Evolutionary conservation across 352 stramenopile genomes (phyloP).

Genomic region (Globisporangium cystogenes): DNA sequence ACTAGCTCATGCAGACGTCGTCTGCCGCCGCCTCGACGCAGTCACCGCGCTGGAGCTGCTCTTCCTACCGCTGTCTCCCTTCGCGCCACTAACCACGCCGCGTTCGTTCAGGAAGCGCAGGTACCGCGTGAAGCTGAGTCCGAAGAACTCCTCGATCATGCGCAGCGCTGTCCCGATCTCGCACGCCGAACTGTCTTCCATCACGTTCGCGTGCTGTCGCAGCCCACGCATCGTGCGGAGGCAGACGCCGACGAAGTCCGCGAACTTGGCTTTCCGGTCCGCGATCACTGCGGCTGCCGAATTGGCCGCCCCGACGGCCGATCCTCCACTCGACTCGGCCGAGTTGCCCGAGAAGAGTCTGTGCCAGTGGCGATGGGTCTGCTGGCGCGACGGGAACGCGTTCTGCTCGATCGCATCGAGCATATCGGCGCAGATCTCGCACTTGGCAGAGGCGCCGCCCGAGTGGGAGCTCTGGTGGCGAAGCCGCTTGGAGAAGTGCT

Average conservation of each 20-base stretch:
- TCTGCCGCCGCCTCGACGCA: not conserved
- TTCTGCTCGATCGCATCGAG: constrained; percentile 42
- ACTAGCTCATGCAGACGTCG: not conserved
- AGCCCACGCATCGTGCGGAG: constrained; percentile 52
- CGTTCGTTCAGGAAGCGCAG: constrained; percentile 60
- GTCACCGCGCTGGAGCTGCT: not conserved
- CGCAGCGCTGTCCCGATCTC: constrained; percentile 48
- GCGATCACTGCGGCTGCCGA: constrained; percentile 20
- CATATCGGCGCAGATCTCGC: constrained; percentile 62
- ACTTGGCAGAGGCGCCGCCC: constrained; percentile 9
- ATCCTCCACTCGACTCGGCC: not conserved
- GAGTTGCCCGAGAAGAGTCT: constrained; percentile 17
- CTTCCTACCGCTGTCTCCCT: constrained; percentile 2
- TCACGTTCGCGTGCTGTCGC: constrained; percentile 52
- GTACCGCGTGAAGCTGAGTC: constrained; percentile 61
- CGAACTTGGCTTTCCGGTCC: constrained; percentile 45
- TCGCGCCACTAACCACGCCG: constrained; percentile 32
- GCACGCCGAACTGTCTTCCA: constrained; percentile 39
- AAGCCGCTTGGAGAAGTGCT: constrained; percentile 34
- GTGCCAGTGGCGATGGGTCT: constrained; percentile 24
- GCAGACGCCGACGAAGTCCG: constrained; percentile 46
- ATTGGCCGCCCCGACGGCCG: not conserved
- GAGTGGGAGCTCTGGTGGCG: constrained; percentile 19
- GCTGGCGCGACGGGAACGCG: constrained; percentile 40
- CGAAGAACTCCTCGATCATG: constrained; percentile 68